Evolutionary conservation across 177 flowering plant species (phyloP), one percentile per base, ranked within the genome.

Genomic region (Vitis hybrid): DNA sequence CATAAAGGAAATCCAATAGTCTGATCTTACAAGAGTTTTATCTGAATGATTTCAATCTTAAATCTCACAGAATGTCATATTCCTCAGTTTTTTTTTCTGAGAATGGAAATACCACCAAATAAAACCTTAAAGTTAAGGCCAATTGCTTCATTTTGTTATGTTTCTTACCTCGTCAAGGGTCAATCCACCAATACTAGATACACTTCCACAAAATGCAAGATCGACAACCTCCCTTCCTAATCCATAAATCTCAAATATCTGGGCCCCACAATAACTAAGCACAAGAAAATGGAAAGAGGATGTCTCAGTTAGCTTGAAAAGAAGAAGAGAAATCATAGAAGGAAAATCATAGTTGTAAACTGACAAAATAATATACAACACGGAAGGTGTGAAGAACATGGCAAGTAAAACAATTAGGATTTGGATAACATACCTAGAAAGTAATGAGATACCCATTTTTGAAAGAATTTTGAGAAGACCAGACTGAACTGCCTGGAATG

Each of bases 381-480:
- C 5, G 24, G 15, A 59, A 13, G 64, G 56, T 51, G 12, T 19
- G 33, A 67, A 17, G 28, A 61, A 51, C n/a, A 24, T 50, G 14
- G 12, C 52, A 19, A 38, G 59, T 14, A 4, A 61, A 66, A 51
- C 17, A 64, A 20, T 19, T 19, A 22, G 38, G 44, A 15, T 18
- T 62, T 20, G 57, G 18, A 33, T 78, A 67, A 28, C 17, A 62
- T 74, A 94, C 99, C 99, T 96, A 11, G 99, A 96, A 66, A 96
- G 97, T 83, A 96, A 83, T 52, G 98, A 96, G 76, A 96, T 96
- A 54, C 99, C 99, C 99, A 96, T 96, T 76, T 96, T 96, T 24
- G 99, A 96, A 68, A 96, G 93, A 75, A 96, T 94, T 78, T 96
- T 96, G 65, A 91, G 92, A 71, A 96, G 92, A 69, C 99, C 99